Conservation (phyloP, 2,329 filamentous ascomycete genomes). For the Penicillium sp. region DNA sequence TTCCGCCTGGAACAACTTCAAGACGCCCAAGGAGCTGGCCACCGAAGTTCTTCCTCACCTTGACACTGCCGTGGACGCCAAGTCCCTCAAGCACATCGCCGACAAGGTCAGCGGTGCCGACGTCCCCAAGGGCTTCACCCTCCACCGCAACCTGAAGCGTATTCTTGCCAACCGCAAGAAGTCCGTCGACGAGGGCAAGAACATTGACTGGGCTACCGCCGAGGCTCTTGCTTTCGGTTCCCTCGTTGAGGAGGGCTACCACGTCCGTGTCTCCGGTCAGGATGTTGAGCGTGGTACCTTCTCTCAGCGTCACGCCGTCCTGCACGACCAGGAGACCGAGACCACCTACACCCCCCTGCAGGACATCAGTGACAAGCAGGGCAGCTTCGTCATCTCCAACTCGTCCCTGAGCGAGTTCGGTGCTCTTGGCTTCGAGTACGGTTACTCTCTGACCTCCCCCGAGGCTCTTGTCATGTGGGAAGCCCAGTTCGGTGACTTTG, state of each 20-base stretch:
- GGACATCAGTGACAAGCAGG: slow-evolving; percentile 84
- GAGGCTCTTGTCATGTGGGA: slow-evolving; percentile 99
- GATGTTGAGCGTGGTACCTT: slow-evolving; percentile 99
- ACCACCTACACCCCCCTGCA: slow-evolving; percentile 88
- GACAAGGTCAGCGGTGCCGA: slow-evolving; percentile 70
- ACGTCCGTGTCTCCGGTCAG: slow-evolving; percentile 95
- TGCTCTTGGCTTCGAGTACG: slow-evolving; percentile 92
- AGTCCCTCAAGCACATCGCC: slow-evolving; percentile 75
- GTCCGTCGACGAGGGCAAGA: slow-evolving; percentile 83
- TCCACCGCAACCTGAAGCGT: slow-evolving; percentile 95
- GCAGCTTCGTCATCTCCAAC: slow-evolving; percentile 94
- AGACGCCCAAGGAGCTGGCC: slow-evolving; percentile 94
- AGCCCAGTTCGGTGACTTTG: slow-evolving; percentile 98
- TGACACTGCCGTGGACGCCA: slow-evolving; percentile 71
- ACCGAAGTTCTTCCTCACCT: slow-evolving; percentile 90
- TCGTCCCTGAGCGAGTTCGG: slow-evolving; percentile 76
- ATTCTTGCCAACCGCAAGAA: slow-evolving; percentile 87
- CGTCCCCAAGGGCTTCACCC: slow-evolving; percentile 76
- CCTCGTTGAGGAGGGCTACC: slow-evolving; percentile 86
- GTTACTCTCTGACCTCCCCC: slow-evolving; percentile 93
- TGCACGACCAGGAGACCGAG: slow-evolving; percentile 96
- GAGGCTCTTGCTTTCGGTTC: slow-evolving; percentile 93
- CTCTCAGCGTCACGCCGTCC: slow-evolving; percentile 93
- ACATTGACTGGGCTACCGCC: slow-evolving; percentile 96
- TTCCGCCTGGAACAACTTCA: slow-evolving; percentile 98